Evolutionary conservation across 2,329 filamentous ascomycete genomes (phyloP).

Genomic region (Cercospora sp.): DNA sequence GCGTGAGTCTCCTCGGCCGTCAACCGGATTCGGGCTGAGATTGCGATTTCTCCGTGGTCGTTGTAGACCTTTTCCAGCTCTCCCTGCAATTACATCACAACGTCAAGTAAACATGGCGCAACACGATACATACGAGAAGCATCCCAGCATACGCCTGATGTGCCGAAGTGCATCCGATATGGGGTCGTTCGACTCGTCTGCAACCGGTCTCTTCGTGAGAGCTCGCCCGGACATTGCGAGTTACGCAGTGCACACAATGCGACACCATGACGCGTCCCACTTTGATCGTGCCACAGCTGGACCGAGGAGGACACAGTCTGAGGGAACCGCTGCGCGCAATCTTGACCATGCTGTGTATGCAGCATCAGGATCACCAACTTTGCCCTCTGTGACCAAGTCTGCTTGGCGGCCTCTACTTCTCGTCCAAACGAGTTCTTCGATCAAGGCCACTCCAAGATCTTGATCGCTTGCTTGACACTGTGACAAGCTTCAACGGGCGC

Average conservation of each 20-base stretch:
- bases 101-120: background rate
- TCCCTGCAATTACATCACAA: background rate
- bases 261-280: background rate
- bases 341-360: background rate
- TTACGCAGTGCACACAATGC: background rate
- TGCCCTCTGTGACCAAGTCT: background rate
- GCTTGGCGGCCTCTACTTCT: background rate
- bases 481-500: slow-evolving; percentile 1
- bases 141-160: background rate
- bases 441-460: slow-evolving; percentile 1
- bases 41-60: background rate
- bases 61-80: background rate
- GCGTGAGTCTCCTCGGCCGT: slow-evolving; percentile 29
- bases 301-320: background rate
- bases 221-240: background rate
- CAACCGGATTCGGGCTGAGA: slow-evolving; percentile 14
- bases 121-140: background rate
- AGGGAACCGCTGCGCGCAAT: background rate
- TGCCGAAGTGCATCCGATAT: background rate
- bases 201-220: background rate
- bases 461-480: background rate
- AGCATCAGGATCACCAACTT: background rate
- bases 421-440: background rate
- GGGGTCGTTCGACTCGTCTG: background rate
- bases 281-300: background rate